Percentiles rank a stretch among this genome's conserved stretches.
Conservation (phyloP, 495 filamentous ascomycete genomes). For the Astrothelium macrocarpum region DNA sequence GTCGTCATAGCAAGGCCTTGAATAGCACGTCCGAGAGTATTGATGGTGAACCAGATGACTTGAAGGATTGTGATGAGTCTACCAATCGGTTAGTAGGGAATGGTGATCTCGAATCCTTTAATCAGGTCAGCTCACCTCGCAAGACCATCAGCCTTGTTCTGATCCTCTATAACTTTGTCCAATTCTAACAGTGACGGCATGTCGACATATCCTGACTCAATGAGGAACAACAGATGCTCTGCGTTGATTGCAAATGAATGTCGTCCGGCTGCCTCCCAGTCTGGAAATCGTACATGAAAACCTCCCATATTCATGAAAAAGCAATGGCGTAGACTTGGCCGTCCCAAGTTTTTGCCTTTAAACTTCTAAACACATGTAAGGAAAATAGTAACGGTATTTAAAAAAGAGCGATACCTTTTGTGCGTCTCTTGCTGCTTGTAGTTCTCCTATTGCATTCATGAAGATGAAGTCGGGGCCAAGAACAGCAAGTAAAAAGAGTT, state of each 20-base stretch:
- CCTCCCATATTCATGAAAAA: slow-evolving; percentile 35
- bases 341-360: background rate
- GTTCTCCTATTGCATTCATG: slow-evolving; percentile 30
- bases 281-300: slow-evolving; percentile 18
- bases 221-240: slow-evolving; percentile 27
- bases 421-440: slow-evolving; percentile 27
- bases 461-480: slow-evolving; percentile 34
- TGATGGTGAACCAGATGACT: slow-evolving; percentile 25
- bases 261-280: background rate
- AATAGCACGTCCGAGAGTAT: slow-evolving; percentile 14
- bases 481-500: slow-evolving; percentile 24
- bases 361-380: background rate
- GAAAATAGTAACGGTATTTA: background rate
- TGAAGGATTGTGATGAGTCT: slow-evolving; percentile 22
- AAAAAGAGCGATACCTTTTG: slow-evolving; percentile 13
- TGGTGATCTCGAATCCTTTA: background rate
- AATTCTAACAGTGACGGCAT: slow-evolving; percentile 14
- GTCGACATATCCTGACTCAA: slow-evolving; percentile 18
- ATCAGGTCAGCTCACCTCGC: slow-evolving; percentile 9
- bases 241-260: slow-evolving; percentile 26
- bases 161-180: slow-evolving; percentile 22
- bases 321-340: slow-evolving; percentile 27
- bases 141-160: slow-evolving; percentile 28
- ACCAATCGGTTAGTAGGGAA: background rate
- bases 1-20: slow-evolving; percentile 21